These are phyloP conservation scores for Cyberlindnera mrakii DNA, from an alignment of 805 yeast genomes.

Conservation along the genomic window DNA sequence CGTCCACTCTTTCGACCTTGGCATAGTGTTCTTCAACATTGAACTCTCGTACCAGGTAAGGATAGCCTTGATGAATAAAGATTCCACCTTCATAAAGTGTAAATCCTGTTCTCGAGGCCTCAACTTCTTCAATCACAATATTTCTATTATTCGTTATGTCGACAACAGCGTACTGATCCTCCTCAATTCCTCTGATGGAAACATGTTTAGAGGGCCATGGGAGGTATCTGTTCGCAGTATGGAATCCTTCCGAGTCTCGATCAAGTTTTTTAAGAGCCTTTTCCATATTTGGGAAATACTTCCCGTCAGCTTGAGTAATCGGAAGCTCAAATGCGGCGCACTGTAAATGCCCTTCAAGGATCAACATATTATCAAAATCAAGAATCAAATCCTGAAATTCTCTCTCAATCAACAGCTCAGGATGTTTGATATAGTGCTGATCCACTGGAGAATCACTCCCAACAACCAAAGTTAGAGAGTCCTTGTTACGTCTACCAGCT, in stretches of 20 bases:
- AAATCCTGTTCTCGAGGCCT: slow-evolving; percentile 82
- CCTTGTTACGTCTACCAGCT: slow-evolving; percentile 85
- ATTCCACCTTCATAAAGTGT: slow-evolving; percentile 91
- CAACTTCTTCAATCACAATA: slow-evolving; percentile 80
- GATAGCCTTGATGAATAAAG: slow-evolving; percentile 87
- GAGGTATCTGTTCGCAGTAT: slow-evolving; percentile 50
- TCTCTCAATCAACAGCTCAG: slow-evolving; percentile 47
- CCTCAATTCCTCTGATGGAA: slow-evolving; percentile 77
- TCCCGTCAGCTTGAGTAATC: slow-evolving; percentile 45
- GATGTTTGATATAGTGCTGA: slow-evolving; percentile 72
- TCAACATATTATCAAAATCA: slow-evolving; percentile 53
- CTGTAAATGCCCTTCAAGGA: slow-evolving; percentile 79
- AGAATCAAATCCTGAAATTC: slow-evolving; percentile 55
- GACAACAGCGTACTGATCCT: slow-evolving; percentile 79
- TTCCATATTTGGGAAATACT: slow-evolving; percentile 42
- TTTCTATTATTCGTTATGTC: slow-evolving; percentile 78
- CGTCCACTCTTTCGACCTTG: slow-evolving; percentile 80
- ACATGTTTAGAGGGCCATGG: slow-evolving; percentile 82
- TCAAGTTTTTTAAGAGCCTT: slow-evolving; percentile 30
- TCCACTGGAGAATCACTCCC: slow-evolving; percentile 83
- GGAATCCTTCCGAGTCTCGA: slow-evolving; percentile 40
- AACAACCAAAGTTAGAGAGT: slow-evolving; percentile 79
- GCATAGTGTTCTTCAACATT: slow-evolving; percentile 77
- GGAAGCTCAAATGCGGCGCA: slow-evolving; percentile 92
- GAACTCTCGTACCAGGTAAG: slow-evolving; percentile 81